Percentiles rank a stretch among this genome's conserved stretches.
Evolutionary conservation across 768 basidiomycete genomes (phyloP).

Genomic region (Hirschioporus abietinus): DNA sequence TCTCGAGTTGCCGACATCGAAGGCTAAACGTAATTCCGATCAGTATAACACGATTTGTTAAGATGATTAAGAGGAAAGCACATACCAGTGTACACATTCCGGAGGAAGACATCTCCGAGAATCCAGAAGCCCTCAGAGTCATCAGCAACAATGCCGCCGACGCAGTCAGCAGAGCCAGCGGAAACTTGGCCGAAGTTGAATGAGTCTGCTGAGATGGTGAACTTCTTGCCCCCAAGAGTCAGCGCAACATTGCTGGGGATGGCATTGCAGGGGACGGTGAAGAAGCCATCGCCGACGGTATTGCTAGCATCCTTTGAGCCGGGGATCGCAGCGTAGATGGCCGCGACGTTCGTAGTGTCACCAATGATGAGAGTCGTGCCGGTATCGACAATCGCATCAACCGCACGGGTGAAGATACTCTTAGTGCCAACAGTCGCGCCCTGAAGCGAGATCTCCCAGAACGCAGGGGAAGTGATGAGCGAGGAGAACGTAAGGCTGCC

Average conservation of each 20-base stretch:
- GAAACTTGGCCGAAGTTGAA: constrained; percentile 32
- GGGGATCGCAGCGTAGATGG: constrained; percentile 23
- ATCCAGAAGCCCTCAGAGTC: constrained; percentile 22
- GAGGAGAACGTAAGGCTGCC: constrained; percentile 20
- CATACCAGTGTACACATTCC: constrained; percentile 24
- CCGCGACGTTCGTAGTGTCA: constrained; percentile 18
- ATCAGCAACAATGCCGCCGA: constrained; percentile 11
- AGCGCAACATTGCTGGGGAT: constrained; percentile 36
- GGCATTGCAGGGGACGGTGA: constrained; percentile 35
- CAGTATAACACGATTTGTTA: background rate
- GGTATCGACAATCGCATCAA: constrained; percentile 32
- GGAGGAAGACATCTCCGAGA: constrained; percentile 30
- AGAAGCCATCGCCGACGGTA: constrained; percentile 19
- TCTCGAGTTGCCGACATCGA: constrained; percentile 14
- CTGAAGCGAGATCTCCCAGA: constrained; percentile 27
- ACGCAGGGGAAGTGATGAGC: constrained; percentile 29
- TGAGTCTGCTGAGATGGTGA: constrained; percentile 30
- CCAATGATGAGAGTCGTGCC: constrained; percentile 30
- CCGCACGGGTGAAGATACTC: constrained; percentile 19
- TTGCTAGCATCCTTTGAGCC: constrained; percentile 15
- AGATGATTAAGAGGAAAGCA: background rate
- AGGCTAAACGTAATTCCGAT: background rate
- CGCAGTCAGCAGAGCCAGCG: constrained; percentile 9
- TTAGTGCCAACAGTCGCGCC: constrained; percentile 20
- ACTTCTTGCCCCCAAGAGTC: constrained; percentile 40